Conservation (phyloP, 2,329 filamentous ascomycete genomes). For the Aspergillus pseudotamarii region DNA sequence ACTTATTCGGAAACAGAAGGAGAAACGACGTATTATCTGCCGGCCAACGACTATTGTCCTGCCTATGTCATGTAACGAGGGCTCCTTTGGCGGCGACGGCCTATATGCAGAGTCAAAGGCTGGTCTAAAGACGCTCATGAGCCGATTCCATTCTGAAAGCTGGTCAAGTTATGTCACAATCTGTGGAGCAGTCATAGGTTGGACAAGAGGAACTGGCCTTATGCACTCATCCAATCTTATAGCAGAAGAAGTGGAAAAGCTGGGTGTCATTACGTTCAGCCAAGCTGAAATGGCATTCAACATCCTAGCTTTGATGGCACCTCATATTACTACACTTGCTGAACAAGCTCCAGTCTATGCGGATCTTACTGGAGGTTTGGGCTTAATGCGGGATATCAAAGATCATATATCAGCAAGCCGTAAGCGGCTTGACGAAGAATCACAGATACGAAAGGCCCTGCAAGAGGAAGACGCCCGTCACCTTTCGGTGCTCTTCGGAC, state of each 20-base stretch:
- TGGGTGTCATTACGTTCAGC: conserved; percentile 45
- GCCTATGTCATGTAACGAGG: conserved; percentile 50
- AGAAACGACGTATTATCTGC: conserved; percentile 23
- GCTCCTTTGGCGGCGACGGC: conserved; percentile 48
- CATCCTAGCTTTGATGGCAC: conserved; percentile 40
- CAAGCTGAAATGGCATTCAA: conserved; percentile 46
- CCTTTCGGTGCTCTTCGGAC: conserved; percentile 1
- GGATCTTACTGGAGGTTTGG: conserved; percentile 44
- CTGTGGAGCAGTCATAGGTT: conserved; percentile 49
- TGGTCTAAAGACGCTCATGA: conserved; percentile 31
- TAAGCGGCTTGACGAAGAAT: conserved; percentile 19
- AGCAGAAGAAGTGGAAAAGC: conserved; percentile 41
- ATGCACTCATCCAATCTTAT: conserved; percentile 49
- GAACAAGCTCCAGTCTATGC: conserved; percentile 41
- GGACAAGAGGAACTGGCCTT: conserved; percentile 49
- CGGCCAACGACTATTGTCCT: conserved; percentile 45
- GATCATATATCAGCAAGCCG: conserved; percentile 24
- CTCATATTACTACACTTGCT: conserved; percentile 31
- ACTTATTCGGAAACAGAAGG: conserved; percentile 25
- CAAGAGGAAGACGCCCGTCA: conserved; percentile 23
- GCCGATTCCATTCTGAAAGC: conserved; percentile 22
- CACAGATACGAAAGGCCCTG: conserved; percentile 27
- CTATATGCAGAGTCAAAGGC: conserved; percentile 51
- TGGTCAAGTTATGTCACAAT: conserved; percentile 38
- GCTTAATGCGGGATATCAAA: conserved; percentile 31